These are phyloP conservation scores for maize (Zea mays) DNA, from an alignment of 176 grass and related monocot genomes.

Conservation along the genomic window DNA sequence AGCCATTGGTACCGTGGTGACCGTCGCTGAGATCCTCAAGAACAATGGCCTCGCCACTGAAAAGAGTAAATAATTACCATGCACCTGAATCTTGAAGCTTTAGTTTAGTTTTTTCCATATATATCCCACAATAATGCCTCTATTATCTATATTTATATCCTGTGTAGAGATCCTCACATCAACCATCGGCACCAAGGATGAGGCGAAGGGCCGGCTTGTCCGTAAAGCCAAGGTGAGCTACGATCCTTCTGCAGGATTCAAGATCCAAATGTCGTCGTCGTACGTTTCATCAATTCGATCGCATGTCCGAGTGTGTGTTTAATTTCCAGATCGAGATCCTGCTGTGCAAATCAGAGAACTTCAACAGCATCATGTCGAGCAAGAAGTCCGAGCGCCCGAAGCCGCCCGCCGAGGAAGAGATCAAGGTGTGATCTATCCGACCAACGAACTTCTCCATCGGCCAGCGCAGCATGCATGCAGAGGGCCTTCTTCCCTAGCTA, in stretches of 20 bases:
- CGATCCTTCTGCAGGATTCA: background rate
- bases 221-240: slow-evolving; percentile 83
- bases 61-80: slow-evolving; percentile 50
- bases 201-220: slow-evolving; percentile 73
- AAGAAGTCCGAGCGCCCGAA: slow-evolving; percentile 55
- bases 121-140: no score
- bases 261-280: background rate
- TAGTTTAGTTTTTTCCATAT: background rate
- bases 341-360: slow-evolving; percentile 72
- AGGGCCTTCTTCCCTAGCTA: no score
- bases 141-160: no score
- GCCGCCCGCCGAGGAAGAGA: slow-evolving; percentile 47
- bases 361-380: slow-evolving; percentile 55
- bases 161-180: slow-evolving; percentile 72
- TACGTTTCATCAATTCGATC: no score
- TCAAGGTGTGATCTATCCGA: slow-evolving; percentile 38
- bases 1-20: slow-evolving; percentile 88
- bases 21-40: slow-evolving; percentile 90
- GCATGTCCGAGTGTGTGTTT: no score
- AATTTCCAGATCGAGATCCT: slow-evolving; percentile 78
- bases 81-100: background rate
- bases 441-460: no score
- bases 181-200: slow-evolving; percentile 78
- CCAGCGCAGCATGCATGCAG: no score
- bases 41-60: slow-evolving; percentile 79